Evolutionary conservation across 2,329 filamentous ascomycete genomes (phyloP), one percentile per base, ranked within the genome.

Genomic region (Leptodontidium sp.): DNA sequence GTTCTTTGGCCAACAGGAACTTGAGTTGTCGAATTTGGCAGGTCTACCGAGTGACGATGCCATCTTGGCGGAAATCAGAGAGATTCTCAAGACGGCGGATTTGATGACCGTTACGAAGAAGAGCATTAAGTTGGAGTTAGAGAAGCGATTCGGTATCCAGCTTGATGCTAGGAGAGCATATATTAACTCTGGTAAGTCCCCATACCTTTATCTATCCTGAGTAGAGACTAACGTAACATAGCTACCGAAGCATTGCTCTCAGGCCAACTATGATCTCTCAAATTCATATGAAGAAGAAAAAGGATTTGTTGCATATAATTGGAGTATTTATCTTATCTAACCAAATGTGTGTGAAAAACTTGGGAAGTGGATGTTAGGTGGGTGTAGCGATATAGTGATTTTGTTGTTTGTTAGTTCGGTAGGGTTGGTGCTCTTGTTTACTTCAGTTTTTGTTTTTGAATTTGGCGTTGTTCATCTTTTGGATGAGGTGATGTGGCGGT

Each of bases 81-180:
- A 98, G 77, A 97, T 99, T 72, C 84, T 99, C 71, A 88, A 90
- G 75, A 97, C 92, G 14, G 94, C 94, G 1, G 96, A 99, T 82
- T 83, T 99, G 78, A 99, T 99, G 96, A 94, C 89, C 4, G 93
- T 99, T 53, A 99, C 96, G 73, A 99, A 99, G 89, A 99, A 99
- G 88, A 93, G 92, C 76, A 92, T 99, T 81, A 98, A 98, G 86
- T 83, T 88, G 74, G 96, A 99, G 83, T 83, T 99, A 68, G 96
- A 99, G 85, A 89, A 90, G 77, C 88, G 94, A 71, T 99, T 99
- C 78, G 93, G 92, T 70, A 90, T 97, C 71, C 88, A 90, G 68
- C 86, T 99, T 68, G 94, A 98, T 79, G 85, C 90, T 65, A 97
- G 93, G 86, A 91, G 94, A 81, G 89, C 93, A 68, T 99, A 98